Base-by-base conservation (phyloP, 2,329 filamentous ascomycete genomes). In the Shiraia sp. region DNA sequence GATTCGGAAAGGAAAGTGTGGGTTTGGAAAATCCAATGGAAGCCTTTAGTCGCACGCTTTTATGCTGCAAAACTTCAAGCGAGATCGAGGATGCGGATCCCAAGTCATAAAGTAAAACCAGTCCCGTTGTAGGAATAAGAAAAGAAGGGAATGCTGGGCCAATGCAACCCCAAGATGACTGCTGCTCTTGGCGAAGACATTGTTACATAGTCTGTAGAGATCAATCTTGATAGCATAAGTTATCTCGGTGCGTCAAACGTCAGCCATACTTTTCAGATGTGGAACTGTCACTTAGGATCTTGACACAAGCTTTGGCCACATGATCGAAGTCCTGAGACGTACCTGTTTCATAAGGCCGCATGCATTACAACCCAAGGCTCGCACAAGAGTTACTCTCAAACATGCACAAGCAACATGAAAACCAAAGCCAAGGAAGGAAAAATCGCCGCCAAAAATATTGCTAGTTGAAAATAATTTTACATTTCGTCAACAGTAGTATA, bases 401-500 rank as follows among this genome's bases (percentile, higher is more conserved):
- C 22, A 26, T 19, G 13, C 8, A 12, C n/a, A 15, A n/a, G n/a
- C n/a, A n/a, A n/a, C n/a, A n/a, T n/a, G n/a, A n/a, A 28, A 2
- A 30, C 13, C 25, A 32, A 17, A 31, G 27, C 17, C 16, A 30
- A 19, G 25, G 8, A 10, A 25, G 24, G 22, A 28, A 22, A 34
- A 39, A 36, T 23, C 37, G 32, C 14, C 16, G 36, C 7, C 42
- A 32, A 25, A 2, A 6, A 25, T 5, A 12, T 19, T 12, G 16
- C 40, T 27, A 44, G 34, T 45, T 48, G 23, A 27, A 44, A 52
- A 53, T 65, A 67, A 41, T 41, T 58, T 59, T 66, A 66, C 60
- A 65, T 62, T 61, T 58, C 55, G 52, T 59, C 24, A 57, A 49
- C 38, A 25, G 12, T 31, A 35, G 17, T 41, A 31, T 36, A 47